These are phyloP conservation scores for Sambucus nigra DNA, from an alignment of 129 eudicot species.

Conservation along the genomic window DNA sequence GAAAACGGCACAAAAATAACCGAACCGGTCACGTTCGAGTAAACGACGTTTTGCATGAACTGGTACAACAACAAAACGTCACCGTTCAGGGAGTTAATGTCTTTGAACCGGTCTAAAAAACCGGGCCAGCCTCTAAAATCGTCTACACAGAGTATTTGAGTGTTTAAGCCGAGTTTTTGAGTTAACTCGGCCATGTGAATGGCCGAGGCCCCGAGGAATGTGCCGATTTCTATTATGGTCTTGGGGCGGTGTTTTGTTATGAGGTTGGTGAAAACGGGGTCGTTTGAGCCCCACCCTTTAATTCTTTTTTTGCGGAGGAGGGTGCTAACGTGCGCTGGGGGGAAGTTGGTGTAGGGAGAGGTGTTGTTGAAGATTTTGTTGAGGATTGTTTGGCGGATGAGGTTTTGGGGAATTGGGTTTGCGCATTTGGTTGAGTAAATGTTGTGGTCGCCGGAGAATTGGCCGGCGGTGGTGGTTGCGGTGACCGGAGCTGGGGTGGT, in stretches of 20 bases:
- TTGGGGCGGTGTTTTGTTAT: conserved; percentile 42
- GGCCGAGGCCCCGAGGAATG: conserved; percentile 83
- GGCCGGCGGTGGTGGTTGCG: conserved; percentile 10
- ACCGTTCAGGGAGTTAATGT: conserved; percentile 41
- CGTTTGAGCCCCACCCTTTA: conserved; percentile 73
- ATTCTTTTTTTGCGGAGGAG: conserved; percentile 33
- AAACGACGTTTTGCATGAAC: conserved; percentile 70
- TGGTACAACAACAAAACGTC: conserved; percentile 56
- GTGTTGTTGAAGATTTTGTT: conserved; percentile 48
- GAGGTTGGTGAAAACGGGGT: conserved; percentile 59
- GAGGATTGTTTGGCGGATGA: conserved; percentile 32
- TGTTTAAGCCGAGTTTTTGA: conserved; percentile 35
- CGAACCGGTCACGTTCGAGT: conserved; percentile 28
- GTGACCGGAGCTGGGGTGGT: conserved; percentile 8
- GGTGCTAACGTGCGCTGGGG: conserved; percentile 40
- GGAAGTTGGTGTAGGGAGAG: conserved; percentile 58
- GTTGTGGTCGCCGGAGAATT: conserved; percentile 29
- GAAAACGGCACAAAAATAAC: conserved; percentile 53
- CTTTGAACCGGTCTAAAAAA: conserved; percentile 20
- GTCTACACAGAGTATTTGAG: conserved; percentile 66
- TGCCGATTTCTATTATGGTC: conserved; percentile 63
- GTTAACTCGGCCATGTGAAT: conserved; percentile 65
- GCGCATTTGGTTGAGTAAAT: conserved; percentile 30
- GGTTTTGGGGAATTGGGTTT: conserved; percentile 24
- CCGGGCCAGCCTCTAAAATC: conserved; percentile 92